Percentiles rank a stretch among this genome's conserved stretches.
phyloP scores from a whole-genome alignment of 1,139 yeast species.

The Geotrichum histeridarum region DNA sequence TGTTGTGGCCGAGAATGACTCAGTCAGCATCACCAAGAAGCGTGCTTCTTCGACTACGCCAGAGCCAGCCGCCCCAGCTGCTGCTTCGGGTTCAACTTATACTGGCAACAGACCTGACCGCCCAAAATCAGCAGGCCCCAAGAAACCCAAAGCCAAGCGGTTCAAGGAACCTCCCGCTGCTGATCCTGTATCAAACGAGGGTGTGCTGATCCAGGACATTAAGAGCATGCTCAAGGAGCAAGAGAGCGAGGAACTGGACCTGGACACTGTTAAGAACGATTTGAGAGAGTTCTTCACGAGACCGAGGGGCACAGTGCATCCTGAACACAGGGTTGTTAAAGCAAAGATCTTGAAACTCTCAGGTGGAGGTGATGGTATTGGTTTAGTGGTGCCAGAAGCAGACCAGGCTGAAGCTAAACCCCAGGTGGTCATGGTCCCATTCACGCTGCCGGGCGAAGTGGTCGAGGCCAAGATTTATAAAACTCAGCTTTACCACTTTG shows the following conservation, averaged over 20 bases:
- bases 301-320: constrained; percentile 45
- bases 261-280: constrained; percentile 54
- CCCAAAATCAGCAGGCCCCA: constrained; percentile 19
- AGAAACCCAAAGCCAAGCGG: constrained; percentile 41
- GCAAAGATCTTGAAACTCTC: constrained; percentile 57
- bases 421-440: constrained; percentile 63
- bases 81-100: not conserved
- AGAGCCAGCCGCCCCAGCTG: not conserved
- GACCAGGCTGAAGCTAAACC: constrained; percentile 14
- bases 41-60: constrained; percentile 2
- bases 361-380: constrained; percentile 61
- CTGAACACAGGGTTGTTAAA: constrained; percentile 55
- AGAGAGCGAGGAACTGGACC: constrained; percentile 35
- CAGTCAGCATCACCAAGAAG: not conserved
- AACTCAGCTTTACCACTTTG: constrained; percentile 71
- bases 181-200: constrained; percentile 77
- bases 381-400: constrained; percentile 26
- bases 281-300: constrained; percentile 62
- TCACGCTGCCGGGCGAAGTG: constrained; percentile 79
- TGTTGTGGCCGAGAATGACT: not conserved
- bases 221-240: constrained; percentile 49
- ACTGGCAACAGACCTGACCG: constrained; percentile 5
- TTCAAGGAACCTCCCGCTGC: constrained; percentile 53
- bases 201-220: constrained; percentile 74
- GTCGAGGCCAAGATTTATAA: constrained; percentile 68